Evolutionary conservation across 495 filamentous ascomycete species (phyloP).

Genomic region (Penicillium simplicissimum): DNA sequence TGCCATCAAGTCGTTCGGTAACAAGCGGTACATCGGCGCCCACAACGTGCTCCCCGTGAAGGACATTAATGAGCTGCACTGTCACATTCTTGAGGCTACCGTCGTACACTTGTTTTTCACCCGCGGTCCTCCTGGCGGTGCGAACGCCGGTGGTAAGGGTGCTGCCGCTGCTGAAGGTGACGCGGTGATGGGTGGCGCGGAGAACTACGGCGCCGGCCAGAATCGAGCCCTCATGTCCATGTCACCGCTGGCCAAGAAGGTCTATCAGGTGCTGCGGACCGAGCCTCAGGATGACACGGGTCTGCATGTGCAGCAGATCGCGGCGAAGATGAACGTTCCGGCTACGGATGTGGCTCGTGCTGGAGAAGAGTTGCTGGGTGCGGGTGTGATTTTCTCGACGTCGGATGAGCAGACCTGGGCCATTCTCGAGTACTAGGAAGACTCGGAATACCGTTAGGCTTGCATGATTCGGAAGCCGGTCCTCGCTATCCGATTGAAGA

Average conservation of each 20-base stretch:
- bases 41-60: constrained; percentile 75
- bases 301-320: constrained; percentile 74
- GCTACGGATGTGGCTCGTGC: constrained; percentile 69
- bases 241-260: constrained; percentile 58
- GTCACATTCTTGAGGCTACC: constrained; percentile 85
- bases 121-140: constrained; percentile 62
- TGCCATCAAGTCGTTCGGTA: constrained; percentile 71
- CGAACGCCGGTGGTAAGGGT: constrained; percentile 26
- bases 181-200: constrained; percentile 43
- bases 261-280: constrained; percentile 64
- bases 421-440: constrained; percentile 59
- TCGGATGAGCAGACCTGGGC: constrained; percentile 83
- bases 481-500: constrained; percentile 5
- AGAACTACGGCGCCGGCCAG: constrained; percentile 33
- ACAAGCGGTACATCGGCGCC: constrained; percentile 77
- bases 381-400: constrained; percentile 84
- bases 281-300: constrained; percentile 75
- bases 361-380: constrained; percentile 71
- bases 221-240: constrained; percentile 47
- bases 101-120: constrained; percentile 83
- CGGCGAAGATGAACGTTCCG: constrained; percentile 59
- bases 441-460: neutral
- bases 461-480: neutral
- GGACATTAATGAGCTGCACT: constrained; percentile 89
- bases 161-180: constrained; percentile 32